Conservation (phyloP, 2,329 filamentous ascomycete species). For the Calonectria crousiana region DNA sequence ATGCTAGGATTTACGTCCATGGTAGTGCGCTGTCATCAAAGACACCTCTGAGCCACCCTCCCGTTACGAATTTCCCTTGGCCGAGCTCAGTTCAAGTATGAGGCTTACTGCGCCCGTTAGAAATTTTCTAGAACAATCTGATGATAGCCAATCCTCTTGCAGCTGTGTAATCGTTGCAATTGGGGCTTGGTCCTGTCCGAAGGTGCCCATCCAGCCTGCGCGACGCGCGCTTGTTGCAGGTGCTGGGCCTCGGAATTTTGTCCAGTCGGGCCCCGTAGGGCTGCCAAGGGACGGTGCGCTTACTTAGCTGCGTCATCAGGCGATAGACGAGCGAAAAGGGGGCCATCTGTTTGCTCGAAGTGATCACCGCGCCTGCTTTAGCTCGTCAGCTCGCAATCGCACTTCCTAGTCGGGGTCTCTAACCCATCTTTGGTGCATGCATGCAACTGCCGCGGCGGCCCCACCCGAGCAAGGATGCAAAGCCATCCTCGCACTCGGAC, state of each 20-base stretch:
- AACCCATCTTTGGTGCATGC: not conserved
- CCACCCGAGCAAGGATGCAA: not conserved
- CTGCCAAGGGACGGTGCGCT: not conserved
- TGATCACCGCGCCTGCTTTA: not conserved
- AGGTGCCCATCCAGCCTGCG: not conserved
- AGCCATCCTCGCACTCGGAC: not conserved
- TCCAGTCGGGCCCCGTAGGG: not conserved
- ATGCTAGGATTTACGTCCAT: not conserved
- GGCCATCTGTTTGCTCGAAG: not conserved
- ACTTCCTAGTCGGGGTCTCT: not conserved
- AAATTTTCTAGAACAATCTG: not conserved
- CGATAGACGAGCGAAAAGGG: not conserved
- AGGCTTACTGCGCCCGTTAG: not conserved
- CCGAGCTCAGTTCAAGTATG: not conserved
- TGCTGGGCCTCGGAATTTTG: not conserved
- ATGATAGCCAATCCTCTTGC: not conserved
- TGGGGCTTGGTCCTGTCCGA: not conserved
- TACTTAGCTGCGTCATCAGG: not conserved
- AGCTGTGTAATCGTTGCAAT: not conserved
- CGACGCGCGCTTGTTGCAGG: not conserved
- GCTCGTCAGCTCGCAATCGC: not conserved
- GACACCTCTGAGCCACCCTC: not conserved
- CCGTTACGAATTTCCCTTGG: not conserved
- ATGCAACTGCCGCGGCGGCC: not conserved
- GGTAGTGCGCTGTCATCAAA: too few relatives aligned